phyloP scores from a whole-genome alignment of 352 stramenopile species.

The Globisporangium sylvaticum region DNA sequence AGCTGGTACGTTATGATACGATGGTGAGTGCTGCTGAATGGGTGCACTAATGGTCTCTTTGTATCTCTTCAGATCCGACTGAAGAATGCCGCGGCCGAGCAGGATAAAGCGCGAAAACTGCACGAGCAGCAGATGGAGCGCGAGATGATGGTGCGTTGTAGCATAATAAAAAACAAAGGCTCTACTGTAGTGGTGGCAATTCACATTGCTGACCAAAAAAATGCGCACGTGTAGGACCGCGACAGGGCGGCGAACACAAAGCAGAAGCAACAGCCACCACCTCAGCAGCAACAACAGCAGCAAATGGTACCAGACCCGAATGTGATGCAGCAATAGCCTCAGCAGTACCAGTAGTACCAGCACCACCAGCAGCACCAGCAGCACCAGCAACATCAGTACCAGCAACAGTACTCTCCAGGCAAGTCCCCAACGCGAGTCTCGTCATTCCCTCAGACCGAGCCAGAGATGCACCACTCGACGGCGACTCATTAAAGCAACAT shows the following conservation, averaged over 20 bases:
- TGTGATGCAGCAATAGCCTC: not conserved
- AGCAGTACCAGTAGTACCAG: slow-evolving; percentile 6
- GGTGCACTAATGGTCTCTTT: not conserved
- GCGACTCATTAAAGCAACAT: no score
- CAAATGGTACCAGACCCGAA: not conserved
- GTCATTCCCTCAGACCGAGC: slow-evolving; percentile 12
- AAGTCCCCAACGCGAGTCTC: slow-evolving; percentile 13
- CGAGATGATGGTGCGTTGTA: slow-evolving; percentile 27
- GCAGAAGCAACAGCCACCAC: slow-evolving; percentile 3
- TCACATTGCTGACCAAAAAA: slow-evolving; percentile 3
- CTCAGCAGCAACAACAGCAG: not conserved
- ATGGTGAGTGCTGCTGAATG: not conserved
- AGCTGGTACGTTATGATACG: not conserved
- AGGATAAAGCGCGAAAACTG: slow-evolving; percentile 32
- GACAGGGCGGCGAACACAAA: slow-evolving; percentile 7
- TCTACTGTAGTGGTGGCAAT: slow-evolving; percentile 2
- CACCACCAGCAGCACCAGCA: no score
- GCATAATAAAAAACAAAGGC: not conserved
- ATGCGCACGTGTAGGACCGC: slow-evolving; percentile 16
- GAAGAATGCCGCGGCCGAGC: slow-evolving; percentile 44
- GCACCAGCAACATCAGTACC: not conserved
- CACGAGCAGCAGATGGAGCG: slow-evolving; percentile 53
- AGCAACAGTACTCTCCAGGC: slow-evolving; percentile 11
- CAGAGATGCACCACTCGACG: slow-evolving; percentile 11
- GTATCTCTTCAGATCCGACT: slow-evolving; percentile 22